These are phyloP conservation scores for Sanguinoderma infundibulare DNA, from an alignment of 1,284 basidiomycete genomes.

Conservation along the genomic window DNA sequence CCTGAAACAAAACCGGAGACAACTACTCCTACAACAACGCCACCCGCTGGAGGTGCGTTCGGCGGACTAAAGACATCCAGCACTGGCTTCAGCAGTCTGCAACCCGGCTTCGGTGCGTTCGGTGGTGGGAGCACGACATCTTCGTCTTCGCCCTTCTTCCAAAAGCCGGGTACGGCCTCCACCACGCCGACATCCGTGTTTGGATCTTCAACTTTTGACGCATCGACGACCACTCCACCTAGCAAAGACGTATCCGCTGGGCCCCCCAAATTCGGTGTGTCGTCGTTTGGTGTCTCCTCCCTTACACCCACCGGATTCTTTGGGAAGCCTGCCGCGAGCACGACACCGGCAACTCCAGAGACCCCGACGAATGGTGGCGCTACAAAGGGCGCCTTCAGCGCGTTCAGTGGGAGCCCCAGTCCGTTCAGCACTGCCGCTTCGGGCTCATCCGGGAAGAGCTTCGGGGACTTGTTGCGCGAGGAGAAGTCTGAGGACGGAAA, in stretches of 20 bases:
- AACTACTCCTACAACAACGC: slow-evolving; percentile 12
- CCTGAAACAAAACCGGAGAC: slow-evolving; percentile 3
- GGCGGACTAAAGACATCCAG: slow-evolving; percentile 38
- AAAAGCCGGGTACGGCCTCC: slow-evolving; percentile 38
- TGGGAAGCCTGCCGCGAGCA: slow-evolving; percentile 17
- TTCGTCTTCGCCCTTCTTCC: slow-evolving; percentile 58
- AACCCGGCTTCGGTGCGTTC: slow-evolving; percentile 47
- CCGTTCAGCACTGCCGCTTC: slow-evolving; percentile 46
- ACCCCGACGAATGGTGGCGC: slow-evolving; percentile 38
- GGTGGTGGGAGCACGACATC: slow-evolving; percentile 32
- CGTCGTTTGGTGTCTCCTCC: slow-evolving; percentile 18
- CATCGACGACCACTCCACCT: slow-evolving; percentile 17
- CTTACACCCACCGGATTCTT: slow-evolving; percentile 11
- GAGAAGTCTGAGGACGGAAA: slow-evolving; percentile 22
- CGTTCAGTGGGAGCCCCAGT: slow-evolving; percentile 48
- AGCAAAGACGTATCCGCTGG: slow-evolving; percentile 6
- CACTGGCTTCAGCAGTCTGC: slow-evolving; percentile 42
- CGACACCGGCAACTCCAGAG: slow-evolving; percentile 29
- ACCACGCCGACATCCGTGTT: slow-evolving; percentile 14
- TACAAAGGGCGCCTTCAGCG: slow-evolving; percentile 46
- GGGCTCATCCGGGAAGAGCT: slow-evolving; percentile 39
- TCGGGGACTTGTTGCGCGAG: slow-evolving; percentile 44
- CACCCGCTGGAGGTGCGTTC: slow-evolving; percentile 21
- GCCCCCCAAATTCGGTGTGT: slow-evolving; percentile 23
- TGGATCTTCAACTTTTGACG: slow-evolving; percentile 21